A percentile compares a stretch with the other conserved stretches of the same genome.
Evolutionary conservation across 306 rosid species (phyloP).

Genomic region (Cucurbita moschata): DNA sequence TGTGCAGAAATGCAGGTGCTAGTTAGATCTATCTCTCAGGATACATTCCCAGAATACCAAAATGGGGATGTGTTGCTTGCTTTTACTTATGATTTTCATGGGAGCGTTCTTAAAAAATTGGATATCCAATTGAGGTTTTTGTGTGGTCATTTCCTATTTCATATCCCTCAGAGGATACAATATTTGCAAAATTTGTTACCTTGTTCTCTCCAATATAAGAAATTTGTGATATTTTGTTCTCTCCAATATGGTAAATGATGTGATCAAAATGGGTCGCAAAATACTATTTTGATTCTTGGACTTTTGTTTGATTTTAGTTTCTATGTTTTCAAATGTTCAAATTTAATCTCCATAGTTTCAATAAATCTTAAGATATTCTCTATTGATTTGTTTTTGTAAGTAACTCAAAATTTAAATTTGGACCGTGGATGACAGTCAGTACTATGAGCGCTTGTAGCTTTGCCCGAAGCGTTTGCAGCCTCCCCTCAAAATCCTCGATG

Average conservation of each 20-base stretch:
- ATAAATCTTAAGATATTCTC: too few species aligned
- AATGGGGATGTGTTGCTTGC: not conserved
- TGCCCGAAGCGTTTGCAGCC: too few species aligned
- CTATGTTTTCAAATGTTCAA: too few species aligned
- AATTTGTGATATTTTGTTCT: not conserved
- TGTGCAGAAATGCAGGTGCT: slow-evolving; percentile 11
- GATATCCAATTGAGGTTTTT: not conserved
- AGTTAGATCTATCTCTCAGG: slow-evolving; percentile 1
- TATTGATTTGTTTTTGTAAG: too few species aligned
- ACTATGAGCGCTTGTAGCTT: too few species aligned
- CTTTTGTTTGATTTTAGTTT: too few species aligned
- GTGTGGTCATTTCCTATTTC: slow-evolving; percentile 1
- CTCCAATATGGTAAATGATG: not conserved
- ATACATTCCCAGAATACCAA: not conserved
- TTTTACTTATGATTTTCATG: not conserved
- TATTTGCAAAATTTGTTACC: slow-evolving; percentile 4
- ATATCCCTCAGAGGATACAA: not conserved
- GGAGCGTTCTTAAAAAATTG: not conserved
- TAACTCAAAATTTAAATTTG: too few species aligned
- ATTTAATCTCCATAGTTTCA: too few species aligned
- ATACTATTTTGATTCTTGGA: too few species aligned
- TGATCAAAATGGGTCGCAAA: not conserved
- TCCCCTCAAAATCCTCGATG: too few species aligned
- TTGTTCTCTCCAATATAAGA: not conserved
- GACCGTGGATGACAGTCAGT: too few species aligned